phyloP scores from a whole-genome alignment of 495 filamentous ascomycete species.

The Umbilicaria muhlenbergii region DNA sequence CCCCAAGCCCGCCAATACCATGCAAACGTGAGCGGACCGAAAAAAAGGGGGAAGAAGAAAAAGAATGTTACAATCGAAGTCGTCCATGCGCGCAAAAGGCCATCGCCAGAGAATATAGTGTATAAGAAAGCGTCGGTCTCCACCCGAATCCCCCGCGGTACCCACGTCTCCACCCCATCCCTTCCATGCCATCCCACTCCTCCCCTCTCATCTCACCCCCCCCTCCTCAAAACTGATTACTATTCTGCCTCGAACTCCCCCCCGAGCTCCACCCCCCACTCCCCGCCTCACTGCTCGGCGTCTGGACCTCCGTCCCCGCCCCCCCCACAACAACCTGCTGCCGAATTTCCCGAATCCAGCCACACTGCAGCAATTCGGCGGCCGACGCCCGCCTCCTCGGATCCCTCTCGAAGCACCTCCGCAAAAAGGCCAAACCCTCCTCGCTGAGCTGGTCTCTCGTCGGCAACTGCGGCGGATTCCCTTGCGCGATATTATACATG shows the following conservation, averaged over 20 bases:
- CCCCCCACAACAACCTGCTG: conserved; percentile 36
- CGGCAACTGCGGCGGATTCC: conserved; percentile 78
- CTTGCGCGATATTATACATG: conserved; percentile 99
- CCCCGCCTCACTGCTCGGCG: conserved; percentile 25
- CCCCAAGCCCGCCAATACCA: too few species aligned
- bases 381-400: conserved; percentile 65
- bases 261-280: not conserved
- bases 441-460: conserved; percentile 68
- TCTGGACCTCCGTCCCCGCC: conserved; percentile 23
- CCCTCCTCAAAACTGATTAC: conserved; percentile 2
- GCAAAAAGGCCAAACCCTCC: conserved; percentile 74
- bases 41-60: too few species aligned
- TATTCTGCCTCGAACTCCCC: conserved; percentile 10
- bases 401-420: conserved; percentile 76
- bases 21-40: too few species aligned
- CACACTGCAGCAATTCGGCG: conserved; percentile 82
- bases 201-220: too few species aligned
- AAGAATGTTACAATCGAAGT: too few species aligned
- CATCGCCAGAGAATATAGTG: too few species aligned
- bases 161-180: too few species aligned
- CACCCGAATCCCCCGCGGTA: too few species aligned
- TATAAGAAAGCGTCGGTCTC: too few species aligned
- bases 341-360: conserved; percentile 72
- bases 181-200: too few species aligned
- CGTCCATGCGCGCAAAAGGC: too few species aligned